A percentile compares a stretch with the other conserved stretches of the same genome.
Evolutionary conservation across 2,329 filamentous ascomycete genomes (phyloP).

Genomic region (Aspergillus bombycis): DNA sequence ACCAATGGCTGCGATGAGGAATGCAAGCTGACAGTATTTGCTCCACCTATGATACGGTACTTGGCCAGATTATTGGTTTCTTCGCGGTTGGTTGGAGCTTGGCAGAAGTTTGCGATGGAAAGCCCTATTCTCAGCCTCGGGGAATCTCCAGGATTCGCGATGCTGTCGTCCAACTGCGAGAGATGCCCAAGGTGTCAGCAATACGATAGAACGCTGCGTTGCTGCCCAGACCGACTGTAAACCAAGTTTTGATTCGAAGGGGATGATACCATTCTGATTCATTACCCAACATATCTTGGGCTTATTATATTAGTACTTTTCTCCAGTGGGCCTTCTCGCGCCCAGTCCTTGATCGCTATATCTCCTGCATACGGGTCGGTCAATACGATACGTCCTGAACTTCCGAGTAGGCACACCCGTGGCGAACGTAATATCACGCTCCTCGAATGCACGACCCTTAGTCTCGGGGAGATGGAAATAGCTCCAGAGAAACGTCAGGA

Average conservation of each 20-base stretch:
- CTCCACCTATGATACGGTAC: not conserved
- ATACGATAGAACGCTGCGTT: not conserved
- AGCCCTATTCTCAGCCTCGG: no score
- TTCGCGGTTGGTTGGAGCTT: no score
- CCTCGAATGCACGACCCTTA: conserved; percentile 30
- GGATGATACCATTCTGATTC: no score
- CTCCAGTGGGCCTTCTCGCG: not conserved
- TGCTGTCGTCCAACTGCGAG: not conserved
- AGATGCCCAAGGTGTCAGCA: not conserved
- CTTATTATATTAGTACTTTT: not conserved
- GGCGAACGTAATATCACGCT: conserved; percentile 22
- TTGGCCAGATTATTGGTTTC: not conserved
- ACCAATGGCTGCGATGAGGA: not conserved
- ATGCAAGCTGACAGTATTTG: not conserved
- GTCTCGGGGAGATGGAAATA: conserved; percentile 48
- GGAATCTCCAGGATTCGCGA: not conserved
- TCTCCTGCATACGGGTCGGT: conserved; percentile 14
- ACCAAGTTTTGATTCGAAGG: no score
- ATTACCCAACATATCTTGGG: not conserved
- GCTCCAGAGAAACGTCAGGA: conserved; percentile 41
- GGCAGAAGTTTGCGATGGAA: no score
- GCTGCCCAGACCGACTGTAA: not conserved
- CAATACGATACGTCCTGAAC: conserved; percentile 13
- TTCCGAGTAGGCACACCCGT: conserved; percentile 10
- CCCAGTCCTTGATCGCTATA: conserved; percentile 13